phyloP scores from a whole-genome alignment of 768 basidiomycete genomes.

The Hebeloma cylindrosporum region DNA sequence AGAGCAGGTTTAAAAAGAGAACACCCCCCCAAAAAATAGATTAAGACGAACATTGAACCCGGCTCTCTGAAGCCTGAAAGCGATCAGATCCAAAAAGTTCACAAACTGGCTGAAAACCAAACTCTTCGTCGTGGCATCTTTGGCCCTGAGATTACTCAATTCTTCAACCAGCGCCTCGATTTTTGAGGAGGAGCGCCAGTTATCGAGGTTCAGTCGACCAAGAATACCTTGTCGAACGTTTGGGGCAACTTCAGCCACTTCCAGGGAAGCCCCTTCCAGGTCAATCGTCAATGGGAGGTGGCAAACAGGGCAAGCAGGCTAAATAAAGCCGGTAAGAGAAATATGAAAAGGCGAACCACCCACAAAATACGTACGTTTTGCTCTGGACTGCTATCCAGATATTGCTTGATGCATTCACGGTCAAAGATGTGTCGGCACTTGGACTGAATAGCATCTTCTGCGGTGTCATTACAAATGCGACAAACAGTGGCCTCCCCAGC shows the following conservation, averaged over 20 bases:
- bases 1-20: conserved; percentile 33
- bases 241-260: conserved; percentile 61
- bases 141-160: conserved; percentile 74
- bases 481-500: conserved; percentile 81
- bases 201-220: conserved; percentile 82
- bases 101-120: conserved; percentile 97
- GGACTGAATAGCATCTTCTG: conserved; percentile 94
- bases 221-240: conserved; percentile 86
- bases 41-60: conserved; percentile 73
- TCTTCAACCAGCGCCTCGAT: conserved; percentile 97
- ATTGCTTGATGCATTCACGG: conserved; percentile 93
- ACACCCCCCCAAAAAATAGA: neutral
- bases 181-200: conserved; percentile 95
- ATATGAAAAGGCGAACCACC: neutral
- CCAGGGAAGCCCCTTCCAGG: conserved; percentile 90
- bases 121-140: conserved; percentile 93
- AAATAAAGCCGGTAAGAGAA: conserved; percentile 1
- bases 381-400: conserved; percentile 75
- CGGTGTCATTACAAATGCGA: conserved; percentile 93
- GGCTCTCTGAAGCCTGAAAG: conserved; percentile 86
- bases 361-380: conserved; percentile 44
- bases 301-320: conserved; percentile 96
- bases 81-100: conserved; percentile 90
- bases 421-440: conserved; percentile 95
- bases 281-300: conserved; percentile 92